These are phyloP conservation scores for Penicillium ochrochloron DNA, from an alignment of 495 filamentous ascomycete genomes.

Conservation along the genomic window DNA sequence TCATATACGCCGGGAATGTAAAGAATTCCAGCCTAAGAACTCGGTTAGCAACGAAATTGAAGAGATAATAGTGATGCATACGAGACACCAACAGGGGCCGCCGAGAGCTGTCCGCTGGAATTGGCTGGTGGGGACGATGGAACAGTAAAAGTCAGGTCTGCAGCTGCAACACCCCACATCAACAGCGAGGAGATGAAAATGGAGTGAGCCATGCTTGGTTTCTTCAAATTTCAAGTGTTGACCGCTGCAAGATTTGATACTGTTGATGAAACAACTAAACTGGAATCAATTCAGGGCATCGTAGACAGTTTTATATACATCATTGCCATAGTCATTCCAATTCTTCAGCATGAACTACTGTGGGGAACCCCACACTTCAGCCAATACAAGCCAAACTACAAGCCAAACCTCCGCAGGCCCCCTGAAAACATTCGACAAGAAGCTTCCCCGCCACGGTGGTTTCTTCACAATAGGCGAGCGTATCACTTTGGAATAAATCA, in stretches of 20 bases:
- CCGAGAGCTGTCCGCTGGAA: constrained; percentile 22
- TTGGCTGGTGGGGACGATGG: constrained; percentile 23
- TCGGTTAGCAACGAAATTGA: background rate
- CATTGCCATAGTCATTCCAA: background rate
- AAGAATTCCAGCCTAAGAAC: constrained; percentile 59
- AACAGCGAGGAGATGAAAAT: background rate
- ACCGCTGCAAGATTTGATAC: background rate
- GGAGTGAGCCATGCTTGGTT: background rate
- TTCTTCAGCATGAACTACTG: background rate
- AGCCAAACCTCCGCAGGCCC: background rate
- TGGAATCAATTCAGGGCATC: background rate
- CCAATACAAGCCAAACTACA: background rate
- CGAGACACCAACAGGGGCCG: constrained; percentile 58
- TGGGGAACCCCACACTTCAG: background rate
- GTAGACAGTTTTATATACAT: background rate
- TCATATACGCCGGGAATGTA: constrained; percentile 62
- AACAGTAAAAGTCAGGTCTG: constrained; percentile 16
- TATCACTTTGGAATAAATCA: background rate
- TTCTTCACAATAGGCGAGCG: background rate
- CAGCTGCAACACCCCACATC: background rate
- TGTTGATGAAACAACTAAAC: background rate
- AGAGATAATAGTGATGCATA: constrained; percentile 28
- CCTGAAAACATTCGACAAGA: background rate
- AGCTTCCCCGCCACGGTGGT: background rate
- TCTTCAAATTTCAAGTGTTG: background rate